Evolutionary conservation across 75 land plant species (phyloP), one percentile per base, ranked within the genome.

Genomic region (Azolla pinnata): DNA sequence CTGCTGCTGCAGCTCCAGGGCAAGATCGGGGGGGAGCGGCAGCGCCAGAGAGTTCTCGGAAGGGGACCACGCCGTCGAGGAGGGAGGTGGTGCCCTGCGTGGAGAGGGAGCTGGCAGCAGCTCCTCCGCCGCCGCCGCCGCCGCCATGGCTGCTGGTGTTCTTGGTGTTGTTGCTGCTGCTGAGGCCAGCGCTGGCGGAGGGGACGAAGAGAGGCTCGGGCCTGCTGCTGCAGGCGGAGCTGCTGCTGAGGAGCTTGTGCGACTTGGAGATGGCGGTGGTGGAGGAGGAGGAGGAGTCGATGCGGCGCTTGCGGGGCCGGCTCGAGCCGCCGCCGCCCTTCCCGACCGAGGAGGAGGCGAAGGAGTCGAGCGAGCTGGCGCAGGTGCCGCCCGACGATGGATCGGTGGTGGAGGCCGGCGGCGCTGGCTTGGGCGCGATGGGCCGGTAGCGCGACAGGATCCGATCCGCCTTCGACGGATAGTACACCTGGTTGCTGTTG

Each of bases 341-440:
- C 23, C 49, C n/a, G n/a, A 1, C 32, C 48, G 18, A 24, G 0
- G 0, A 31, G 25, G 17, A 30, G 59, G n/a, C 17, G 56, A 21
- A 28, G 52, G 31, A 47, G 52, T 16, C 51, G 1, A 24, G 21
- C 35, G 10, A 32, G 34, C 8, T 1, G 35, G 17, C 52, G 50
- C 52, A 29, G 28, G 52, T 29, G 51, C 46, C 20, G 47, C 48
- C 44, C 28, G 62, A 29, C 10, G 62, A 29, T 3, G 62, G 21
- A 24, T 38, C 29, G 18, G 35, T 18, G 19, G 53, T 17, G 34
- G 55, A 12, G 1, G 50, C 57, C 17, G 57, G 38, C 4, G 70
- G 27, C 34, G 51, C 51, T 23, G 85, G 85, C 58, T 78, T 82
- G 30, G 86, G 81, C 2, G 86, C 86, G 61, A 78, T 79, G 19